Conservation (phyloP, 768 basidiomycete genomes). For the Pleurotus pulmonarius region DNA sequence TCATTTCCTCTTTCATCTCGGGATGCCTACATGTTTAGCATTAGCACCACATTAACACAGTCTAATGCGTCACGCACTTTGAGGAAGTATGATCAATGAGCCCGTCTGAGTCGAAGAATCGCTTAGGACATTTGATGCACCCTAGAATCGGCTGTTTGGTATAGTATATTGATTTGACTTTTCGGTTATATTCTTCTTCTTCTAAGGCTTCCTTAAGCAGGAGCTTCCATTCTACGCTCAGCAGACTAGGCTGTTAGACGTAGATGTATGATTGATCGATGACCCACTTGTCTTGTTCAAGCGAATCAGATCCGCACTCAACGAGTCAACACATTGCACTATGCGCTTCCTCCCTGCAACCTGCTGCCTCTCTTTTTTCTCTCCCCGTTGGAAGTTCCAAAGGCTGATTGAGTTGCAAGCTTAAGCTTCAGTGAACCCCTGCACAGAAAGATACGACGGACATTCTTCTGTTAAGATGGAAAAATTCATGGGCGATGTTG, state of each 20-base stretch:
- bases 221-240: background rate
- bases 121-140: background rate
- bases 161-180: background rate
- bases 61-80: background rate
- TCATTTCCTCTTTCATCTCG: background rate
- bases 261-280: no score
- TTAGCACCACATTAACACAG: background rate
- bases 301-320: background rate
- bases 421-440: no score
- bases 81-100: conserved; percentile 2
- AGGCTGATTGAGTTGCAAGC: no score
- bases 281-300: background rate
- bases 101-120: conserved; percentile 3
- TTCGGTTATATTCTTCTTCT: background rate
- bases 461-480: background rate
- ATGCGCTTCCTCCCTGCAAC: background rate
- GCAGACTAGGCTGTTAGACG: no score
- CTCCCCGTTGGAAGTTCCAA: background rate
- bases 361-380: background rate
- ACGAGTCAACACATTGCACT: background rate
- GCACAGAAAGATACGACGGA: background rate
- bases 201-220: background rate
- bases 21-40: background rate
- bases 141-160: conserved; percentile 1
- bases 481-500: background rate